Percentiles rank a stretch among this genome's conserved stretches.
Conservation (phyloP, 2,329 filamentous ascomycete genomes). For the Pseudogymnoascus sp. region DNA sequence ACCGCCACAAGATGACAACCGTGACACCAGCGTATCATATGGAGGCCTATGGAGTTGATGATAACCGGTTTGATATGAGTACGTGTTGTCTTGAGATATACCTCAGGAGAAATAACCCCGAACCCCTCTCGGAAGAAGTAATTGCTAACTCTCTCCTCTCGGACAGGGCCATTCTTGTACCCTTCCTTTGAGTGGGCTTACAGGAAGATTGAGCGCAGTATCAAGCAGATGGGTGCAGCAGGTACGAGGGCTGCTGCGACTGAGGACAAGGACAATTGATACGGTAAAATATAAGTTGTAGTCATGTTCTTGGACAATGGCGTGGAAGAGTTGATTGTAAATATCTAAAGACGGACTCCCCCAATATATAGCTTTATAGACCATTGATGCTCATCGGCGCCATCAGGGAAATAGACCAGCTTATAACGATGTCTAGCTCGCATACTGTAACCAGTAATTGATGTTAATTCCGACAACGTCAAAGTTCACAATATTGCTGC, state of each 20-base stretch:
- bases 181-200: slow-evolving; percentile 35
- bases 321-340: neutral
- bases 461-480: neutral
- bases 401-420: neutral
- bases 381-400: neutral
- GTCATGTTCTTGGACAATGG: neutral
- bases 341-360: neutral
- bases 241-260: slow-evolving; percentile 12
- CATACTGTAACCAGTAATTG: neutral
- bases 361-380: neutral
- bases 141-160: neutral
- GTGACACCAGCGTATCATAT: slow-evolving; percentile 39
- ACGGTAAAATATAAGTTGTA: neutral
- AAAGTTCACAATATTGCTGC: neutral
- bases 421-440: neutral
- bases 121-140: neutral
- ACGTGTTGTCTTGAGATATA: slow-evolving; percentile 39
- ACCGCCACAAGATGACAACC: slow-evolving; percentile 56
- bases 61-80: slow-evolving; percentile 53
- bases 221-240: slow-evolving; percentile 38
- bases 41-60: slow-evolving; percentile 47
- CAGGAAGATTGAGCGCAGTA: slow-evolving; percentile 42
- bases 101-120: neutral
- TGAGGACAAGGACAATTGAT: slow-evolving; percentile 12
- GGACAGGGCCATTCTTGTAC: slow-evolving; percentile 48